These are phyloP conservation scores for Dryas alaskensis DNA, from an alignment of 306 rosid genomes.

Conservation along the genomic window DNA sequence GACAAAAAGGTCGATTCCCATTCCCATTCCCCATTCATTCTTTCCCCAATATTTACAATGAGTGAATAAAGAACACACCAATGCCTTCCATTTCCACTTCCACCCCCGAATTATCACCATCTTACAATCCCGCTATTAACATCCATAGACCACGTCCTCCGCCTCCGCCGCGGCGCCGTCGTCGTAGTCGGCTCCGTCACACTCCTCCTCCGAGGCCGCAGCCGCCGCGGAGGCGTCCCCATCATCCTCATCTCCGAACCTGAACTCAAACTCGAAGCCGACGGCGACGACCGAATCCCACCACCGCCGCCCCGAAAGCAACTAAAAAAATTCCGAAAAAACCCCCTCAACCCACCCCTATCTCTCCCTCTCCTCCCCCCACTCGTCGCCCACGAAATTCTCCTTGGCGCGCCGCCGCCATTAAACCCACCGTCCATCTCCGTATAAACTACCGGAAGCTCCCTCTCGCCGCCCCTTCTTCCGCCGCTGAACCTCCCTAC, in stretches of 20 bases:
- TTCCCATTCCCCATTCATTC: background rate
- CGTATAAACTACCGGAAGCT: conserved; percentile 74
- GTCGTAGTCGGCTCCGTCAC: conserved; percentile 19
- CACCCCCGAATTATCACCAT: conserved; percentile 32
- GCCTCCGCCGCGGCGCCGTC: conserved; percentile 25
- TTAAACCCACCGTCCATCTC: conserved; percentile 78
- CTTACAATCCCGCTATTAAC: conserved; percentile 53
- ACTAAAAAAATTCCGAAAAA: conserved; percentile 40
- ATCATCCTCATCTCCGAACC: conserved; percentile 11
- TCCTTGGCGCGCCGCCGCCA: conserved; percentile 59
- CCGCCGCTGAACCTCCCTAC: conserved; percentile 74
- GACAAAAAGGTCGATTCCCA: background rate
- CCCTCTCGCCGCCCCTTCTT: conserved; percentile 67
- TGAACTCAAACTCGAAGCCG: conserved; percentile 23
- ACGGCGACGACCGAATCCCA: conserved; percentile 24
- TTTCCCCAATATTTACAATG: conserved; percentile 27
- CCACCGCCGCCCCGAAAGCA: conserved; percentile 52
- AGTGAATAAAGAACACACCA: background rate
- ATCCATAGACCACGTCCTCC: conserved; percentile 83
- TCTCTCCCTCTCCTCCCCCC: conserved; percentile 50
- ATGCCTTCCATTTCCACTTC: background rate
- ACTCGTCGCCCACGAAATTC: conserved; percentile 56
- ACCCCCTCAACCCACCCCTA: conserved; percentile 43
- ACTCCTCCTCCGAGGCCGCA: conserved; percentile 27
- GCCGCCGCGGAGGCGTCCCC: background rate